Percentiles rank a stretch among this genome's conserved stretches.
phyloP scores from a whole-genome alignment of 2,329 filamentous ascomycete species.

The Epichloe scottii region DNA sequence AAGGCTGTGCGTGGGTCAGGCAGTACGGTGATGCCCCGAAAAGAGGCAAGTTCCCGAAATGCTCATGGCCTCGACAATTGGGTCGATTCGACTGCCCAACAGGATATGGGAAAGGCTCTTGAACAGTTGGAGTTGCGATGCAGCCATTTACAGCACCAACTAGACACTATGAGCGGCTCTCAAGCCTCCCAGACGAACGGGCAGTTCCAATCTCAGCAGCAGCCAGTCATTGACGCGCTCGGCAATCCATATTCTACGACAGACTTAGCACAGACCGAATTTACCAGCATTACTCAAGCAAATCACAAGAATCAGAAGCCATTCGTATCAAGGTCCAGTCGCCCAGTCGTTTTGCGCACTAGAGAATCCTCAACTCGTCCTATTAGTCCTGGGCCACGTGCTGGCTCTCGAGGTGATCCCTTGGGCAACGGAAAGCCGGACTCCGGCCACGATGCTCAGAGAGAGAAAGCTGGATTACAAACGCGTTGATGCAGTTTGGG shows the following conservation, averaged over 20 bases:
- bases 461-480: conserved; percentile 30
- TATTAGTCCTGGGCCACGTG: neutral
- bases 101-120: conserved; percentile 1
- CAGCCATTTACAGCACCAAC: neutral
- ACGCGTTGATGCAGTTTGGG: conserved; percentile 43
- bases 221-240: neutral
- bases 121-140: conserved; percentile 3
- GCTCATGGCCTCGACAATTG: neutral
- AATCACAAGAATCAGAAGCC: neutral
- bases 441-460: neutral
- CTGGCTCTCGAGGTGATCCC: neutral
- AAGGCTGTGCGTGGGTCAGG: neutral
- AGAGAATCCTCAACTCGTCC: neutral
- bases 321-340: neutral
- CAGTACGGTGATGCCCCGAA: neutral
- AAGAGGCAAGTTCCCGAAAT: neutral
- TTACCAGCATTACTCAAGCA: neutral
- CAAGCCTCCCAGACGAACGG: neutral
- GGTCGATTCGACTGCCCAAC: neutral
- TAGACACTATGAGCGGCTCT: neutral
- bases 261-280: neutral
- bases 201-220: neutral
- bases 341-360: neutral
- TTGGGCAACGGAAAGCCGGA: neutral
- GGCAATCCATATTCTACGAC: neutral